Evolutionary conservation across 768 basidiomycete genomes (phyloP).

Genomic region (Multifurca ochricompacta): DNA sequence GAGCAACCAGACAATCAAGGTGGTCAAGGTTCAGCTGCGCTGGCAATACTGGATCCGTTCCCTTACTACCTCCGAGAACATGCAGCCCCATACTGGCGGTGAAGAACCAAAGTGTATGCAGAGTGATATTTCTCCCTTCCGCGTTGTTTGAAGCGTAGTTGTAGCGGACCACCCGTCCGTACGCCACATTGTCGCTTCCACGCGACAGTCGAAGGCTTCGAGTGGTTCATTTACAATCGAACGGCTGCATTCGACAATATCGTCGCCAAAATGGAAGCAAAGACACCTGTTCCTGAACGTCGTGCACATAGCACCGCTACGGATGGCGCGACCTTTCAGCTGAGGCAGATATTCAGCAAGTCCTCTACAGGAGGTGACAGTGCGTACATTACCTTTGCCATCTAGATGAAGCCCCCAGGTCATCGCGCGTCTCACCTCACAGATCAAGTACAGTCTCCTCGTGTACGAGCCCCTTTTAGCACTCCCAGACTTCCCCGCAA

Average conservation of each 20-base stretch:
- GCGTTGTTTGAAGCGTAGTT: constrained; percentile 17
- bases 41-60: constrained; percentile 93
- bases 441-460: neutral
- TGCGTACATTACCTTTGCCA: constrained; percentile 12
- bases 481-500: constrained; percentile 32
- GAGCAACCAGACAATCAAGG: constrained; percentile 80
- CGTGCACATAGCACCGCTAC: constrained; percentile 17
- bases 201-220: constrained; percentile 73
- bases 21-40: constrained; percentile 77
- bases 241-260: constrained; percentile 87
- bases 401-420: neutral
- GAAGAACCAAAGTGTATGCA: constrained; percentile 44
- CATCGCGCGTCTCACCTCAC: neutral
- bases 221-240: constrained; percentile 90
- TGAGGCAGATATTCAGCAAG: constrained; percentile 27
- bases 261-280: constrained; percentile 59
- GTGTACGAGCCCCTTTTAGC: neutral
- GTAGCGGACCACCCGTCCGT: constrained; percentile 24
- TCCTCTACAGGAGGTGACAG: constrained; percentile 24
- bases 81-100: constrained; percentile 38
- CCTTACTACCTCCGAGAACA: constrained; percentile 68
- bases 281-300: constrained; percentile 21
- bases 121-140: neutral
- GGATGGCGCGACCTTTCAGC: constrained; percentile 20
- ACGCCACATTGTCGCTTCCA: constrained; percentile 68